Evolutionary conservation across 306 rosid species (phyloP), one percentile per base, ranked within the genome.

Genomic region (Potentilla sterilis): DNA sequence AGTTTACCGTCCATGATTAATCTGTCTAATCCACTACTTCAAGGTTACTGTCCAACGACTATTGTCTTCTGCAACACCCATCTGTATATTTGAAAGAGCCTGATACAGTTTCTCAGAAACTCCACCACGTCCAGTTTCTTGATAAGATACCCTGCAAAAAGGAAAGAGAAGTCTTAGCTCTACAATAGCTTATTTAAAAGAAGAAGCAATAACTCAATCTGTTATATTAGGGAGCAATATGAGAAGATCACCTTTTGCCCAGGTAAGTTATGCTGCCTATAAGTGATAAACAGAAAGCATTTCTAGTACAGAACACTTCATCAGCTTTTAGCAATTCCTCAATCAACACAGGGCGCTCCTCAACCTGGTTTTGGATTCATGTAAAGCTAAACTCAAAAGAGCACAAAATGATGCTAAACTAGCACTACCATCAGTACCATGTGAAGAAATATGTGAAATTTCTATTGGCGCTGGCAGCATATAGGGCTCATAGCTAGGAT

Each of bases 281-380:
- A 28, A 59, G 75, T 34, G 32, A 34, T 44, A 77, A 32, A 75
- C 63, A 35, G 54, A 67, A 58, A 10, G 59, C 73, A 77, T 32
- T 55, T 68, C 75, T 48, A 32, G 69, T 77, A 34, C 44, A 77
- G 46, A 68, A 68, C 47, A 68, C 75, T 43, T 77, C 75, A 55
- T 77, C 80, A 34, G 75, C 75, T 77, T 77, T 46, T 34, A 42
- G 59, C 24, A 55, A 7, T 55, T 77, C 69, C 37, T 77, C 80
- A 41, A 68, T 35, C n/a, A 48, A 43, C 59, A 77, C 69, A 40
- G 35, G 68, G 5, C 40, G 48, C 10, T 68, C 80, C 68, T 68
- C 74, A 67, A 77, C 69, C 80, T 68, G 75, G 9, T 55, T 18
- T 8, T 18, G 22, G 19, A 40, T 9, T 21, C 14, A 64, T 37